These are phyloP conservation scores for Trametes cinnabarina DNA, from an alignment of 768 basidiomycete genomes.

Conservation along the genomic window DNA sequence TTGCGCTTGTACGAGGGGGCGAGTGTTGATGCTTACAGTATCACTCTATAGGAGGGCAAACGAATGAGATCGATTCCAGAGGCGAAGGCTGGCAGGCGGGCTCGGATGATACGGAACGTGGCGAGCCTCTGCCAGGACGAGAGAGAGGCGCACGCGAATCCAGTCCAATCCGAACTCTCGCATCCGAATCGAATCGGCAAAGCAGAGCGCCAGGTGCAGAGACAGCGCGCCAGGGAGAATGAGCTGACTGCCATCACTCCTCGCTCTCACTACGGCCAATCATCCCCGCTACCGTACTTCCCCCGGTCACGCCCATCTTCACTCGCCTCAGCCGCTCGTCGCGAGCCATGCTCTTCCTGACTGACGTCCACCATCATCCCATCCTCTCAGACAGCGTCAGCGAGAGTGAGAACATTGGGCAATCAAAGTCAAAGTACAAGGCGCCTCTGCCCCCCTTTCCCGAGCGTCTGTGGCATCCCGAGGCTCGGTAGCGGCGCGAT, in stretches of 20 bases:
- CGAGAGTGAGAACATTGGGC: too few relatives aligned
- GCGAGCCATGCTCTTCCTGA: too few relatives aligned
- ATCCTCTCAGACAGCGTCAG: too few relatives aligned
- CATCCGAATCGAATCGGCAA: constrained; percentile 3
- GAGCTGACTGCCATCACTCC: constrained; percentile 18
- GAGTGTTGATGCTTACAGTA: too few relatives aligned
- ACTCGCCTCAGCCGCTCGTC: background rate
- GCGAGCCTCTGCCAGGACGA: constrained; percentile 12
- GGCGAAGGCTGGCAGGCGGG: background rate
- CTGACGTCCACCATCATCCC: too few relatives aligned
- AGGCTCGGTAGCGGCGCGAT: constrained; percentile 17
- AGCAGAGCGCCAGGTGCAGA: constrained; percentile 1
- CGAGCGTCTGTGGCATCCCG: background rate
- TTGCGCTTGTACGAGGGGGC: background rate
- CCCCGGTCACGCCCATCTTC: background rate
- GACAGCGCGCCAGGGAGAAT: constrained; percentile 16
- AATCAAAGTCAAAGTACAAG: too few relatives aligned
- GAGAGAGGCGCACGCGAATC: constrained; percentile 2
- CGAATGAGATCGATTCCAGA: constrained; percentile 16
- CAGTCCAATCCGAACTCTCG: background rate
- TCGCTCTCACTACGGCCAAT: constrained; percentile 31
- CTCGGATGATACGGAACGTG: constrained; percentile 27
- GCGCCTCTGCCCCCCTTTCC: background rate
- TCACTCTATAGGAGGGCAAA: background rate
- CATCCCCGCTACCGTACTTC: constrained; percentile 19